Conservation (phyloP, 1,284 basidiomycete genomes). For the Fomitiporia mediterranea region DNA sequence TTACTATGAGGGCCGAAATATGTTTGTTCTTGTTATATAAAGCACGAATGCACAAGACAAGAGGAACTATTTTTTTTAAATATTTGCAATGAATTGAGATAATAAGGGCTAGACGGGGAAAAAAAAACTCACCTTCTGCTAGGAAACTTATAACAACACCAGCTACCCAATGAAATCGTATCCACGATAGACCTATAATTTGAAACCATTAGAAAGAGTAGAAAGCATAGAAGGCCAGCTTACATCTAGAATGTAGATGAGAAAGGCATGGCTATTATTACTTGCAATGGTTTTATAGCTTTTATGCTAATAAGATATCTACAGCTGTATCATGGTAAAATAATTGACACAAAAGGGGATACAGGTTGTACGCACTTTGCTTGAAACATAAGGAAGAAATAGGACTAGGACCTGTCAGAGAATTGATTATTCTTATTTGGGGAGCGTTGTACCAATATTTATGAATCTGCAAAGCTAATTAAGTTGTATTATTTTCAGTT, state of each 20-base stretch:
- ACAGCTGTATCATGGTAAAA: not conserved
- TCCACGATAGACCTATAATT: not conserved
- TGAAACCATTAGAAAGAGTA: not conserved
- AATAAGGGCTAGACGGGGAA: not conserved
- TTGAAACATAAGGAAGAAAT: not conserved
- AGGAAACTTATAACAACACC: not conserved
- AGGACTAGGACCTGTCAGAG: not conserved
- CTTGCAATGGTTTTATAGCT: not conserved
- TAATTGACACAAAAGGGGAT: not conserved
- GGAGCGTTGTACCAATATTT: not conserved
- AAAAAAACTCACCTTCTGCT: not conserved
- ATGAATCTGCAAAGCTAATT: not conserved
- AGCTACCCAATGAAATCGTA: not conserved
- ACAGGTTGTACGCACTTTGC: not conserved
- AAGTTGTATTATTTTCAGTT: not conserved
- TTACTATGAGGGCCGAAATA: not conserved
- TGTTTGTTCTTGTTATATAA: conserved; percentile 2
- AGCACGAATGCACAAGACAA: conserved; percentile 1
- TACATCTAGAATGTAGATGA: not conserved
- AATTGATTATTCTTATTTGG: not conserved
- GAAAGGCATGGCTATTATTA: not conserved
- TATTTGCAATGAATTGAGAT: not conserved
- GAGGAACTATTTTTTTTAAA: not conserved
- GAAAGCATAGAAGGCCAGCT: not conserved
- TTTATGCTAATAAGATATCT: not conserved